Evolutionary conservation across 768 basidiomycete species (phyloP), one percentile per base, ranked within the genome.

Genomic region (Termitomyces sp.): DNA sequence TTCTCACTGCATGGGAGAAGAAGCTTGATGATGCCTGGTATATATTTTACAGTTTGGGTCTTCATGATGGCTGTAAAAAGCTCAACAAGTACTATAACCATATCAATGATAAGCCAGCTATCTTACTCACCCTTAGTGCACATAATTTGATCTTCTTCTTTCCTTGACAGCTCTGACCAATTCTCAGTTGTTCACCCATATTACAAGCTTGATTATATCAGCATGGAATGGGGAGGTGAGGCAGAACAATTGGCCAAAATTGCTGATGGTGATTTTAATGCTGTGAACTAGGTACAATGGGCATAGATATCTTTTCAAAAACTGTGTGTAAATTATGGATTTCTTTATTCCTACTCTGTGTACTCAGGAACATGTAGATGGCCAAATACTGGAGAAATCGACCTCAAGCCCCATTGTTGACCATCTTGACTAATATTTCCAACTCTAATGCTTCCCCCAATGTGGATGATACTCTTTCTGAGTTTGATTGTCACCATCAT

Each of bases 121-220:
- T 38, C 1, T 11, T 38, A 13, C 12, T 38, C 2, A 11, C 36
- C 4, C 12, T 38, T 11, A 12, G 36, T 38, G 12, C 8, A 11
- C 11, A 39, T 1, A 39, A 2, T 39, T 13, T 9, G 5, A 9
- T 38, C 9, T 35, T 28, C 28, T 28, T 28, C 4, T 28, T 28
- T 2, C 28, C 28, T 11, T 35, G 3, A 8, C 35, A 35, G 1
- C 3, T 35, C 35, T 38, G 4, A 38, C 11, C 1, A 11, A 13
- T 38, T 40, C 20, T 11, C 48, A 72, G 70, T 67, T 1, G 52
- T 74, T 13, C 71, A 75, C 40, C 74, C 69, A 0, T 76, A 74
- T 55, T 75, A 67, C 62, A 75, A 74, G n/a, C 61, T 74, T 0
- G 28, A 44, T 0, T 75, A 72, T 56, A 70, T 71, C 4, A 20